Percentiles rank a stretch among this genome's conserved stretches.
Conservation (phyloP, 129 eudicot species). For the Flaveria brownii region DNA sequence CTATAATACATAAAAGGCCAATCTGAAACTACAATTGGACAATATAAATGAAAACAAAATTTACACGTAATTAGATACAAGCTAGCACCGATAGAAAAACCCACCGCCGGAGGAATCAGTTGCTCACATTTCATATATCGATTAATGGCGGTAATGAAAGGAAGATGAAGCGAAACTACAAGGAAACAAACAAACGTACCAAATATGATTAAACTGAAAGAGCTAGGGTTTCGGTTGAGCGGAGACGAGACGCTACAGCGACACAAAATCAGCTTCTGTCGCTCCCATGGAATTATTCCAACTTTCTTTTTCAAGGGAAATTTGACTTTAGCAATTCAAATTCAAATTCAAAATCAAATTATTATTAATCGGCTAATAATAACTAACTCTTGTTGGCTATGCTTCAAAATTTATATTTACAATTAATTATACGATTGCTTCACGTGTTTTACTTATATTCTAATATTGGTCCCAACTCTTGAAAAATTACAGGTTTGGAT, state of each 20-base stretch:
- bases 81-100: background rate
- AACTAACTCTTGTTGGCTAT: too few species aligned
- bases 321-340: too few species aligned
- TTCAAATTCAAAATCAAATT: too few species aligned
- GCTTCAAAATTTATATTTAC: too few species aligned
- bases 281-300: background rate
- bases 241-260: background rate
- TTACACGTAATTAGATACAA: background rate
- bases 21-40: background rate
- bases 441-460: too few species aligned
- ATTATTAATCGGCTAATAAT: too few species aligned
- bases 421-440: too few species aligned
- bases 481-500: too few species aligned
- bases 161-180: too few species aligned
- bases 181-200: slow-evolving; percentile 5
- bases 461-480: too few species aligned
- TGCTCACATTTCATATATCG: background rate
- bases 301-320: background rate
- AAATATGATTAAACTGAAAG: background rate
- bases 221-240: slow-evolving; percentile 26
- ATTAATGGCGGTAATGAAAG: background rate
- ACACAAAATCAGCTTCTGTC: background rate
- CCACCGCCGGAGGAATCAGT: background rate
- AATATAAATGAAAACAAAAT: background rate
- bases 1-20: background rate